Percentiles rank a stretch among this genome's conserved stretches.
These are phyloP conservation scores for Silene vulgaris DNA, from an alignment of 179 eudicot species.

Conservation along the genomic window DNA sequence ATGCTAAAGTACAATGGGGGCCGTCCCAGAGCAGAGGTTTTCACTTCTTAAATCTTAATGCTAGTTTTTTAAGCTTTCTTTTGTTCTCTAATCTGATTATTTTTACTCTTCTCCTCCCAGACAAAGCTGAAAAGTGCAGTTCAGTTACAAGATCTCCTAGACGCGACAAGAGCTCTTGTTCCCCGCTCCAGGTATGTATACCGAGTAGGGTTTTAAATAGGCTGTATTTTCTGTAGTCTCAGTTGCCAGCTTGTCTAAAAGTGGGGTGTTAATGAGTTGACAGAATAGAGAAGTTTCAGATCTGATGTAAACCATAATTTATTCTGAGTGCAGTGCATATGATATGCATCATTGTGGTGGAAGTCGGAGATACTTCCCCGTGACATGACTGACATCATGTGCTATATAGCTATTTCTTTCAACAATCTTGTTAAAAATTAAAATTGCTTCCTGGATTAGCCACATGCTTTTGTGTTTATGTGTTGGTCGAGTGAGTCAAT, in stretches of 20 bases:
- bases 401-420: not conserved
- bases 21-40: constrained; percentile 90
- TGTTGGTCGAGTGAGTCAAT: constrained; percentile 6
- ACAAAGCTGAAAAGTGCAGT: constrained; percentile 97
- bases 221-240: not conserved
- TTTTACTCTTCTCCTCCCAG: constrained; percentile 34
- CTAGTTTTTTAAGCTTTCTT: not conserved
- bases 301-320: not conserved
- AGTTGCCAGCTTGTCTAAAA: not conserved
- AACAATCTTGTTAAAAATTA: not conserved
- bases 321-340: not conserved
- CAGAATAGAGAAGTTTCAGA: not conserved
- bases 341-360: not conserved
- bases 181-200: constrained; percentile 69
- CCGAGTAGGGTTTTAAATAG: not conserved
- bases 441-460: not conserved
- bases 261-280: not conserved
- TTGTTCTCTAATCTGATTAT: not conserved
- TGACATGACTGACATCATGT: too few relatives aligned
- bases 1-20: constrained; percentile 98
- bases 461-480: not conserved
- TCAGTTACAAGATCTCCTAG: constrained; percentile 93
- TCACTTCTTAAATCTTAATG: constrained; percentile 8
- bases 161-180: constrained; percentile 89
- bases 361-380: too few relatives aligned